Percentiles rank a stretch among this genome's conserved stretches.
Evolutionary conservation across 192 early-diverging fungal genomes (phyloP).

Genomic region (Coemansia sp.): DNA sequence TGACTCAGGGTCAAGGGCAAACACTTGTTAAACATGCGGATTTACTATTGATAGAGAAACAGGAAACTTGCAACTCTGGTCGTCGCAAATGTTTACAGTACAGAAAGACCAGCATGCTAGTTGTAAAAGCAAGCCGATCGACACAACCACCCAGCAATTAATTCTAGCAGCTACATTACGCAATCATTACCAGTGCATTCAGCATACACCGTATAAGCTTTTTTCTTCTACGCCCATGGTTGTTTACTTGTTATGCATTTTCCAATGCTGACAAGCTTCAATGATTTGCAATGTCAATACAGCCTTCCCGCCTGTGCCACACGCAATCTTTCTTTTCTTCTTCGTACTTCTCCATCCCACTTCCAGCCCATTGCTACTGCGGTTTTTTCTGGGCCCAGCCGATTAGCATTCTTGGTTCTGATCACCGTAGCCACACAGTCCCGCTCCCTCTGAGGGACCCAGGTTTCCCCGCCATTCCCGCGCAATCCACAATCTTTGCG

Average conservation of each 20-base stretch:
- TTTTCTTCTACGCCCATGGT: neutral
- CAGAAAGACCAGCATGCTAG: neutral
- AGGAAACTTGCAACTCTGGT: too few relatives aligned
- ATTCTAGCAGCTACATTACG: neutral
- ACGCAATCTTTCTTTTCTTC: slow-evolving; percentile 1
- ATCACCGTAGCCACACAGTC: too few relatives aligned
- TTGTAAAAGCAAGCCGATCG: neutral
- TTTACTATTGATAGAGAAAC: too few relatives aligned
- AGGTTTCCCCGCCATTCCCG: too few relatives aligned
- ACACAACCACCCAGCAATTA: neutral
- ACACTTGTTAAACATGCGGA: too few relatives aligned
- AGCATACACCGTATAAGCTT: neutral
- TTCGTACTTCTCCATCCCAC: too few relatives aligned
- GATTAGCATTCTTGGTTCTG: too few relatives aligned
- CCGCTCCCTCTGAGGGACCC: too few relatives aligned
- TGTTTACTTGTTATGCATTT: slow-evolving; percentile 12
- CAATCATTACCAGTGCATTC: slow-evolving; percentile 4
- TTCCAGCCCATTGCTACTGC: too few relatives aligned
- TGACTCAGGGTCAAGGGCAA: too few relatives aligned
- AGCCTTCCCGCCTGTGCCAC: slow-evolving; percentile 8
- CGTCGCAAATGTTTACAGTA: neutral
- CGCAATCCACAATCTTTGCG: too few relatives aligned
- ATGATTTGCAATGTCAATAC: slow-evolving; percentile 2
- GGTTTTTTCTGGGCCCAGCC: too few relatives aligned
- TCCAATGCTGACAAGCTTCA: neutral